Base-by-base conservation (phyloP, 2,329 filamentous ascomycete species). In the Pyrenochaeta sp. region DNA sequence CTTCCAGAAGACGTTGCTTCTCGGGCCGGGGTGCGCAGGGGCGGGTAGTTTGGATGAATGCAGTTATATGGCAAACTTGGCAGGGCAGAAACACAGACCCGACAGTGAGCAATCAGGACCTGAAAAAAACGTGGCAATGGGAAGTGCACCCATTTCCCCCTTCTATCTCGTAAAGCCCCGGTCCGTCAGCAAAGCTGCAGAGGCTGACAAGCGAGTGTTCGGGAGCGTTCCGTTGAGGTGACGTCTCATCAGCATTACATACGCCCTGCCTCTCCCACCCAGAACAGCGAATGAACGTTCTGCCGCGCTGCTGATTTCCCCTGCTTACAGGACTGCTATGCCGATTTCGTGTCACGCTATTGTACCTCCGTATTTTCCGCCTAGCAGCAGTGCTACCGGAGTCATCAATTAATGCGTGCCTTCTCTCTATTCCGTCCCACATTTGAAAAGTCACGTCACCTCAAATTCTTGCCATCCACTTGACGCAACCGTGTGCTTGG, bases 281-380 rank as follows among this genome's bases (percentile, higher is more conserved):
- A 19, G 27, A 46, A 19, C 28, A 42, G 24, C 47, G 44, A 54
- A 56, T 51, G 37, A 49, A 37, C 45, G 25, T 52, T 48, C 34
- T 52, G 52, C 59, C 56, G 43, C 51, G 50, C 56, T 56, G 43
- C 9, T 12, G 9, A 55, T 44, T 27, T 43, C 50, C 40, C 50
- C 39, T 45, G 24, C 55, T 39, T 37, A 46, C 45, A 46, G 46
- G 50, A 27, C 19, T 34, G 19, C 43, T 51, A 47, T 40, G 24
- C 52, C 32, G n/a, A n/a, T 34, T 56, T 15, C 9, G 37, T 27
- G 56, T 8, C 34, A 30, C 12, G 22, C 15, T 44, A 19, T 28
- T 34, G 37, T 28, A 43, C 32, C 28, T 59, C 59, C 43, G 51
- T 27, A 46, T 30, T 52, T 39, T 28, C 40, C 19, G 48, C 50